These are phyloP conservation scores for Pleurotus eryngii DNA, from an alignment of 768 basidiomycete species.

Conservation along the genomic window DNA sequence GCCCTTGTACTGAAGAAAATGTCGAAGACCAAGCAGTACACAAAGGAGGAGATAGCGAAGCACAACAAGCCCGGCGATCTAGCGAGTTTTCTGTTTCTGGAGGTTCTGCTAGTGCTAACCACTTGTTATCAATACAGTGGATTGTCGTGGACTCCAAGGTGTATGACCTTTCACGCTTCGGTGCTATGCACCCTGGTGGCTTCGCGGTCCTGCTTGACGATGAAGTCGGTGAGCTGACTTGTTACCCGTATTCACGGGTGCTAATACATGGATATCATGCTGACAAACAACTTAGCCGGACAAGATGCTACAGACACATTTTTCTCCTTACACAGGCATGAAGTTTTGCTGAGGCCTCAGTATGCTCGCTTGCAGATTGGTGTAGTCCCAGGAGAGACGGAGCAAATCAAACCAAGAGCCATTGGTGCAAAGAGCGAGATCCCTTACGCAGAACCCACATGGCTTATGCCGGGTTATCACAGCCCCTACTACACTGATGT, in stretches of 20 bases:
- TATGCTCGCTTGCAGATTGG: constrained; percentile 65
- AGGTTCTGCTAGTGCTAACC: not conserved
- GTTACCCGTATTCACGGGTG: not conserved
- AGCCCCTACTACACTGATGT: constrained; percentile 21
- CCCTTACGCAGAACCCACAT: constrained; percentile 79
- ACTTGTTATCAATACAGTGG: constrained; percentile 3
- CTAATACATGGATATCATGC: not conserved
- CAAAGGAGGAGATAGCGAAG: constrained; percentile 4
- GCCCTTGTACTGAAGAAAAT: not conserved
- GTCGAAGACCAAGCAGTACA: constrained; percentile 5
- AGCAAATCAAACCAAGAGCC: constrained; percentile 39
- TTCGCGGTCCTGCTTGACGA: constrained; percentile 57
- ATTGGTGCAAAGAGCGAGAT: constrained; percentile 57
- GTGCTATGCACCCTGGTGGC: constrained; percentile 73
- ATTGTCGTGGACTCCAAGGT: constrained; percentile 52
- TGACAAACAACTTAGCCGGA: constrained; percentile 42
- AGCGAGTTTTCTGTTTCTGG: not conserved
- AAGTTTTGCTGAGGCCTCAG: constrained; percentile 63
- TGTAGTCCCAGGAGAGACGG: constrained; percentile 50
- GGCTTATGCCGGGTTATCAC: constrained; percentile 59
- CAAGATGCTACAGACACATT: constrained; percentile 72
- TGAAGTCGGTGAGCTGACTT: constrained; percentile 50
- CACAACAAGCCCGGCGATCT: constrained; percentile 7
- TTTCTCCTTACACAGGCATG: constrained; percentile 70
- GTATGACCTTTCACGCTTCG: constrained; percentile 70